Conservation (phyloP, 768 basidiomycete genomes). For the Lentinus brumalis region DNA sequence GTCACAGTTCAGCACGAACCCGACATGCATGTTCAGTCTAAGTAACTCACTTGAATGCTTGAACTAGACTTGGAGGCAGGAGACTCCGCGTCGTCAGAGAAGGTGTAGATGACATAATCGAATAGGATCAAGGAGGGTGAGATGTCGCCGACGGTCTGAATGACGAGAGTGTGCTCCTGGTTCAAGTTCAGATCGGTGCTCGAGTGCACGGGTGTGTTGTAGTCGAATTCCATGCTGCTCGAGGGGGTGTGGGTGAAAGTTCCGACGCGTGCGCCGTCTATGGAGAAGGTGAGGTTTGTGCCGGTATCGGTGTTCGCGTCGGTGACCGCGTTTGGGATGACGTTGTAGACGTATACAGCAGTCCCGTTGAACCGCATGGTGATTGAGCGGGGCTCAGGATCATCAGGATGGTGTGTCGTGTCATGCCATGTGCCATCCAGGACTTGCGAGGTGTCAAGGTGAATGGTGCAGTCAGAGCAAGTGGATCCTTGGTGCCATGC, state of each 20-base stretch:
- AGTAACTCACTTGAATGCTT: too few species aligned
- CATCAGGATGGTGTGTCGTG: conserved; percentile 7
- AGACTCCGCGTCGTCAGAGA: not conserved
- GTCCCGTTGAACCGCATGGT: not conserved
- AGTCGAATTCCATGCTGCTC: not conserved
- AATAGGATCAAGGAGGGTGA: conserved; percentile 10
- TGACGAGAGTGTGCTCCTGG: not conserved
- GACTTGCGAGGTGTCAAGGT: not conserved
- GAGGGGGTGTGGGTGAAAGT: not conserved
- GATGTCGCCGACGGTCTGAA: not conserved
- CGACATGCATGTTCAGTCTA: too few species aligned
- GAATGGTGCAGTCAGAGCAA: conserved; percentile 11
- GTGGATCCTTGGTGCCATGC: conserved; percentile 13
- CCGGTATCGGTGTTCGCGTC: conserved; percentile 9
- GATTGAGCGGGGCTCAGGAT: not conserved
- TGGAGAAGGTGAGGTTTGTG: conserved; percentile 19
- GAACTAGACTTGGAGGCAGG: too few species aligned
- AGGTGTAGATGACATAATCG: conserved; percentile 17
- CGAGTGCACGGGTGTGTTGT: not conserved
- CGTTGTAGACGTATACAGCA: not conserved
- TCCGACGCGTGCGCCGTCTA: conserved; percentile 8
- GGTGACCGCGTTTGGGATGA: not conserved
- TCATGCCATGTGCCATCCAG: conserved; percentile 23
- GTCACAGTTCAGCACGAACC: too few species aligned
- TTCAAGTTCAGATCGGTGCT: not conserved